Percentiles rank a stretch among this genome's conserved stretches.
These are phyloP conservation scores for Penicillium silybi DNA, from an alignment of 495 filamentous ascomycete genomes.

Conservation along the genomic window DNA sequence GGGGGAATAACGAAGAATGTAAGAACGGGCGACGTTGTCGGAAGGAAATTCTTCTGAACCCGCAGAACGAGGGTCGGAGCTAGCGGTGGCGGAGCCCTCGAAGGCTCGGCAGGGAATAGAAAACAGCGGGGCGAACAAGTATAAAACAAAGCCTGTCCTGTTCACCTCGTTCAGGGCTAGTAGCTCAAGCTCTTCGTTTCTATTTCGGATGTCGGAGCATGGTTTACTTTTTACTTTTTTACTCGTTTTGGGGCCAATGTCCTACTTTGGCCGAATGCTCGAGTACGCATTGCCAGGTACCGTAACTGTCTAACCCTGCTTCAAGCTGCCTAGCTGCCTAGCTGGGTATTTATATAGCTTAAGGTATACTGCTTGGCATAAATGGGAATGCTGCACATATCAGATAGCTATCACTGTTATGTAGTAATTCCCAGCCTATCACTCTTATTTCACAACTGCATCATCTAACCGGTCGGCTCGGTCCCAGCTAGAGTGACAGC, in stretches of 20 bases:
- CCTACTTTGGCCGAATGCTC: not conserved
- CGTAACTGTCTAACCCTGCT: not conserved
- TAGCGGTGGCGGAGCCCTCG: conserved; percentile 32
- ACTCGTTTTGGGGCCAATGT: not conserved
- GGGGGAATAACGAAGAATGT: not conserved
- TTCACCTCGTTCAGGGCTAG: too few relatives aligned
- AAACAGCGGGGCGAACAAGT: not conserved
- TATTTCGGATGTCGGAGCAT: not conserved
- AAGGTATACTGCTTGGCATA: not conserved
- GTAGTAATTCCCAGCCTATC: not conserved
- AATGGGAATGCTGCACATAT: not conserved
- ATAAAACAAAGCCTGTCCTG: not conserved
- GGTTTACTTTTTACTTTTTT: not conserved
- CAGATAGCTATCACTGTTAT: not conserved
- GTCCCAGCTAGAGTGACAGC: not conserved
- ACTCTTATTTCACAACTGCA: not conserved
- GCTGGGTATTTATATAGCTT: not conserved
- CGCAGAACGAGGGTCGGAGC: conserved; percentile 24
- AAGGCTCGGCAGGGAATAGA: conserved; percentile 16
- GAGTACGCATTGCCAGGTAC: not conserved
- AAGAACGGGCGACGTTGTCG: conserved; percentile 11
- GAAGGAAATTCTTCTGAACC: conserved; percentile 29
- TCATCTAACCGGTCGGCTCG: not conserved
- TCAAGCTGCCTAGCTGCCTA: too few relatives aligned
- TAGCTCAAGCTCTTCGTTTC: not conserved